Conservation (phyloP, 129 eudicot species). For the Lonicera japonica region DNA sequence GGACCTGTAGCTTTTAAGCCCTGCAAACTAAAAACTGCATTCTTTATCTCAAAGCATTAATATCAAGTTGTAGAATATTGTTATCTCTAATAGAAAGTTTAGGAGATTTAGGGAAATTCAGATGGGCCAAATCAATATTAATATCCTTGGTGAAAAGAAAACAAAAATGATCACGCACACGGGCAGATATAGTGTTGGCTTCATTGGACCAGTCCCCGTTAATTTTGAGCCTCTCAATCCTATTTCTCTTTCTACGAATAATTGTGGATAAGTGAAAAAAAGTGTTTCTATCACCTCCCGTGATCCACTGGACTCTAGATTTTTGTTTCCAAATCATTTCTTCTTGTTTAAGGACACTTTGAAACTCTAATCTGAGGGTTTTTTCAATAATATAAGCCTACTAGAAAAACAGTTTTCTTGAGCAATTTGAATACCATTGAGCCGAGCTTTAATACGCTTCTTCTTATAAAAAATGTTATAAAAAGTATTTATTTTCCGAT, state of each 20-base stretch:
- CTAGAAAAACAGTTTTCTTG: not conserved
- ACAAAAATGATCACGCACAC: too few species aligned
- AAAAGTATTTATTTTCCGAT: not conserved
- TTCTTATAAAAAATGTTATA: not conserved
- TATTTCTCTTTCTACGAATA: too few species aligned
- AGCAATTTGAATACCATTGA: not conserved
- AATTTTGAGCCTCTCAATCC: too few species aligned
- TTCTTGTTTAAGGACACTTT: not conserved
- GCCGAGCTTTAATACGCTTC: not conserved
- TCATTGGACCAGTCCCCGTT: too few species aligned
- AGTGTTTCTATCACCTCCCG: not conserved
- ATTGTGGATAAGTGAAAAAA: not conserved
- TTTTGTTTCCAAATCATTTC: not conserved
- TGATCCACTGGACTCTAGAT: not conserved
- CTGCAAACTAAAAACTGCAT: not conserved
- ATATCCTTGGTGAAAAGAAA: too few species aligned
- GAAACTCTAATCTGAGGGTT: not conserved
- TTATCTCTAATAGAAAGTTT: not conserved
- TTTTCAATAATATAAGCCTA: not conserved
- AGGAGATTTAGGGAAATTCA: too few species aligned
- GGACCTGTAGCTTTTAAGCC: too few species aligned
- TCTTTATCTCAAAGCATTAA: not conserved
- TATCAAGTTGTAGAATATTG: not conserved
- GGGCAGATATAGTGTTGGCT: too few species aligned
- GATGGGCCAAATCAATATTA: too few species aligned